Evolutionary conservation across 2,329 filamentous ascomycete species (phyloP), one percentile per base, ranked within the genome.

Genomic region (Scedosporium minutisporum): DNA sequence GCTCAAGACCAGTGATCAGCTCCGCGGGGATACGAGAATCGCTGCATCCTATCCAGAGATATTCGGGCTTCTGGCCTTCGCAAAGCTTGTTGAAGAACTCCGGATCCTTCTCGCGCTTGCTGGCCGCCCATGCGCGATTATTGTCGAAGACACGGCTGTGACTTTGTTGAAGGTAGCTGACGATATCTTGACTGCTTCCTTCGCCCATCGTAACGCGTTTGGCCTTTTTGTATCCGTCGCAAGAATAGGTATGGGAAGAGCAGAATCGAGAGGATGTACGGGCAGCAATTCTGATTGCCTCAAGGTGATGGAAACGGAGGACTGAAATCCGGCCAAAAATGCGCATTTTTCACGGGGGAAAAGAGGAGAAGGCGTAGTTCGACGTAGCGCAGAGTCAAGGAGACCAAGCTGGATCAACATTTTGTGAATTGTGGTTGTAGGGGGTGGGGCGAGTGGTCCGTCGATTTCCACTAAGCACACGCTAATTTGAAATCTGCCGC

Each of bases 11-110:
- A 57, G 91, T 86, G 73, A 97, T 87, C 71, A 90, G 90, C 71
- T 93, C 93, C 69, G 93, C 92, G n/a, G 93, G 93, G 72, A 93
- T 90, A 67, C 93, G 90, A 48, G 87, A 91, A 80, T 96, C 92
- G 75, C 88, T 88, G 81, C 92, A 97, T 58, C 93, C 92, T 71
- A 96, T 90, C 90, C 91, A 96, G 62, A 90, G 82, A 74, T 90
- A 90, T 69, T 90, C 86, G 62, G 87, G 87, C 16, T 76, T 76
- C 76, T 90, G 87, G 57, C 87, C 87, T 7, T 81, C 82, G 21
- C 80, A 76, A 65, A 90, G 80, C 71, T 86, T 82, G 60, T 75
- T 72, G 73, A 90, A 90, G 77, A 86, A 90, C 9, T 81, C 77
- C 3, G 86, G 85, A 74, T 90, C 85, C 65, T 78, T 77, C 66